Percentiles rank a stretch among this genome's conserved stretches.
Conservation (phyloP, 768 basidiomycete species). For the Lentinula sp. region DNA sequence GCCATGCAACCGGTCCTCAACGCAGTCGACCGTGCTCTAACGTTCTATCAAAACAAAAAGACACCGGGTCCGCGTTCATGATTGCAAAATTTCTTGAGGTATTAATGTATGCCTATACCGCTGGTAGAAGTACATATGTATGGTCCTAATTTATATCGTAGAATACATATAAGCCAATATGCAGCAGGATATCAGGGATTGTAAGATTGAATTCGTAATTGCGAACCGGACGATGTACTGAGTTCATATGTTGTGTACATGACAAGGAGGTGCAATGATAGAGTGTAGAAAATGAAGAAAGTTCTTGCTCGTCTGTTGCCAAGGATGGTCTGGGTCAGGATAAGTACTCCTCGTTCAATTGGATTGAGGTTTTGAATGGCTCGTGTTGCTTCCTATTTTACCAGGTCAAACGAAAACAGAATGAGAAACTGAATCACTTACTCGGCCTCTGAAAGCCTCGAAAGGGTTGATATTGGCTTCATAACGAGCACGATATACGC, state of each 20-base stretch:
- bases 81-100: neutral
- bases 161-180: constrained; percentile 11
- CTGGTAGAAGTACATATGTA: neutral
- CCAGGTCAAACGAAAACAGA: neutral
- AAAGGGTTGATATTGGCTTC: constrained; percentile 99
- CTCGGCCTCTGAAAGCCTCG: constrained; percentile 92
- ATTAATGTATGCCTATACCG: constrained; percentile 5
- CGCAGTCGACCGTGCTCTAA: constrained; percentile 68
- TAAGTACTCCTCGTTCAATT: constrained; percentile 81
- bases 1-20: constrained; percentile 71
- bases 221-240: constrained; percentile 42
- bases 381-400: constrained; percentile 80
- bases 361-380: constrained; percentile 91
- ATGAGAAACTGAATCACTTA: constrained; percentile 32
- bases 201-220: constrained; percentile 43
- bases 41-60: constrained; percentile 46
- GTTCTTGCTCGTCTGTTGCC: constrained; percentile 88
- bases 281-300: constrained; percentile 84
- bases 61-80: constrained; percentile 13
- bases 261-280: constrained; percentile 74
- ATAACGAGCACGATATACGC: constrained; percentile 86
- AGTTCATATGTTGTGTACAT: constrained; percentile 77
- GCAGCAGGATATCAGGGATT: constrained; percentile 27
- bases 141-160: constrained; percentile 5
- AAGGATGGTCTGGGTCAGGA: constrained; percentile 78